Base-by-base conservation (phyloP, 768 basidiomycete species). In the Kockovaella imperatae region DNA sequence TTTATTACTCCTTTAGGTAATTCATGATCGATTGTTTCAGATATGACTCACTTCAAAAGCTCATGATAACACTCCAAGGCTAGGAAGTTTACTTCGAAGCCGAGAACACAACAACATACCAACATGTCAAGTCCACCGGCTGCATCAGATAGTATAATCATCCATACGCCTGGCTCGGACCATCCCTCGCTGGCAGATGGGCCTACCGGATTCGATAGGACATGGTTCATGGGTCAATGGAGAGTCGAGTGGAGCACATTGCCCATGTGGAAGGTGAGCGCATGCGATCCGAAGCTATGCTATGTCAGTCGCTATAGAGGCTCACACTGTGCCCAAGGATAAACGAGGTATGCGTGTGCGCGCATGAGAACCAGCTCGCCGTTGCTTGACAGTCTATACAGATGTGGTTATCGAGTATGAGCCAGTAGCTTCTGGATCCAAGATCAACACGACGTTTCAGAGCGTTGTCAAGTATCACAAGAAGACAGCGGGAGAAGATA, bases 331-430 rank as follows among this genome's bases (percentile, higher is more conserved):
- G 18, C 20, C 17, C 3, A 41, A 72, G 64, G 62, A 60, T 31
- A 74, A 72, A 57, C 72, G 74, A 59, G 62, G 68, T 69, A 13
- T 3, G 28, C 15, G 45, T 21, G 10, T 35, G 11, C 14, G 6
- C 21, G 6, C 8, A 32, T 4, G 17, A 31, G 6, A 18, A 17
- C 3, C 31, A 25, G 36, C 23, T 38, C 6, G 24, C 17, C 10
- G 25, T 2, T 15, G 42, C 35, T 50, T n/a, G 18, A 53, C 25
- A 20, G 18, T 38, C 31, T 15, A 1, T 21, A 15, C 40, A 64
- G 73, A 75, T 49, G 75, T 76, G n/a, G 60, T 62, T 3, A 75
- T 76, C 54, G 72, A 70, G 8, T 76, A 76, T 49, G 58, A 60
- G 1, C 56, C 68, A 0, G 50, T 68, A 8, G 44, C 60, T 1